Percentiles rank a stretch among this genome's conserved stretches.
phyloP scores from a whole-genome alignment of 805 yeast genomes.

The Candida silvicultrix region DNA sequence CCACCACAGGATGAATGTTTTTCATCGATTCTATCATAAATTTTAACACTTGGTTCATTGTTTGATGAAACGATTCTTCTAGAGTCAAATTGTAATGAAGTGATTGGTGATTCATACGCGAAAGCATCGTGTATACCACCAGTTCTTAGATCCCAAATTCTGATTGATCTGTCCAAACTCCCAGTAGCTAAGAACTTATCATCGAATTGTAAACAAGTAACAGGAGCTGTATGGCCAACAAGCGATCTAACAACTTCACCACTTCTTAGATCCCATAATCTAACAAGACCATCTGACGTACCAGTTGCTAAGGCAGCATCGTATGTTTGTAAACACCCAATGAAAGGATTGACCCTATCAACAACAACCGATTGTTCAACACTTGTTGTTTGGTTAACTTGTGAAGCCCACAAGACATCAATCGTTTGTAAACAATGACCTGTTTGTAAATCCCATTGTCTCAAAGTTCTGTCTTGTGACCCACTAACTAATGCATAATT shows the following conservation, averaged over 20 bases:
- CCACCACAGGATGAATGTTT: conserved; percentile 50
- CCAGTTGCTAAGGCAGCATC: conserved; percentile 80
- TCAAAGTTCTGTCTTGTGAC: conserved; percentile 62
- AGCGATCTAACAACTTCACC: conserved; percentile 59
- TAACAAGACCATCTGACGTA: conserved; percentile 66
- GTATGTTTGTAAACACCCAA: conserved; percentile 64
- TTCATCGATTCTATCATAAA: conserved; percentile 50
- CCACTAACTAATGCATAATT: conserved; percentile 56
- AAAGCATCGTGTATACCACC: conserved; percentile 58
- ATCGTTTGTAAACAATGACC: conserved; percentile 67
- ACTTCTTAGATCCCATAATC: conserved; percentile 71
- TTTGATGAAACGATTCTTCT: conserved; percentile 49
- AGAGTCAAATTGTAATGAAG: conserved; percentile 53
- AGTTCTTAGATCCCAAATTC: conserved; percentile 70
- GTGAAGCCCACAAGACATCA: conserved; percentile 59
- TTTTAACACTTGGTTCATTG: conserved; percentile 41
- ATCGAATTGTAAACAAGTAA: conserved; percentile 64
- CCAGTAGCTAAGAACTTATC: conserved; percentile 60
- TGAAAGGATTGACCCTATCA: conserved; percentile 31
- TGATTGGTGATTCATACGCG: conserved; percentile 51
- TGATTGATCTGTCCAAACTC: conserved; percentile 51
- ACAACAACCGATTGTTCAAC: conserved; percentile 7
- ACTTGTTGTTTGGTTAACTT: conserved; percentile 13
- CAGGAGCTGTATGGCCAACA: conserved; percentile 64
- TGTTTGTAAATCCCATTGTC: conserved; percentile 67